phyloP scores from a whole-genome alignment of 2,329 filamentous ascomycete species.

The Microdochium paspali region DNA sequence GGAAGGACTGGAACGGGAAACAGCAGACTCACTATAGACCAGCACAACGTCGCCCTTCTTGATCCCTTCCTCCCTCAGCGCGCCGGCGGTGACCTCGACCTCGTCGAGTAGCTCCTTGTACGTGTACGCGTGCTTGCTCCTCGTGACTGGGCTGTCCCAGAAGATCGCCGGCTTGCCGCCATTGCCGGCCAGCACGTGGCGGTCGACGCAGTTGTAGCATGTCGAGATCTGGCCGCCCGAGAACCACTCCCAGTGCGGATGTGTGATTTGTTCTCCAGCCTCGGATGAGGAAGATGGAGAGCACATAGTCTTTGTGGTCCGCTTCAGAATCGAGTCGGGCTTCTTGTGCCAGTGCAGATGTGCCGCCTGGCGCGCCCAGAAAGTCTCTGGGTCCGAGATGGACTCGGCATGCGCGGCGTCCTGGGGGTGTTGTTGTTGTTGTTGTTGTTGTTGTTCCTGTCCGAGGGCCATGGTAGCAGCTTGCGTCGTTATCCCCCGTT shows the following conservation, averaged over 20 bases:
- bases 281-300: conserved; percentile 10
- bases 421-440: conserved; percentile 28
- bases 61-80: conserved; percentile 73
- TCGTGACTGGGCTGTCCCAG: conserved; percentile 81
- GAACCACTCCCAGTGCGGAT: conserved; percentile 86
- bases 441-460: conserved; percentile 8
- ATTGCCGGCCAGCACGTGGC: conserved; percentile 74
- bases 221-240: conserved; percentile 81
- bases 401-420: conserved; percentile 46
- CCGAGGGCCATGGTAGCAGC: too few relatives aligned
- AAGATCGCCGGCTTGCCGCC: conserved; percentile 68
- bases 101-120: conserved; percentile 70
- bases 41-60: conserved; percentile 78
- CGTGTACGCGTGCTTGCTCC: conserved; percentile 60
- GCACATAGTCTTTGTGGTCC: conserved; percentile 43
- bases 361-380: conserved; percentile 68
- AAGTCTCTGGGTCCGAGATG: conserved; percentile 57
- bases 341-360: conserved; percentile 74
- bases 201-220: conserved; percentile 83
- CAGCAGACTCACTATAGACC: conserved; percentile 80
- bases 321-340: conserved; percentile 53
- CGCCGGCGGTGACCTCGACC: conserved; percentile 73
- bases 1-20: too few relatives aligned
- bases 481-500: too few relatives aligned
- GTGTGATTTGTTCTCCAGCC: conserved; percentile 53